phyloP scores from a whole-genome alignment of 1,139 yeast genomes.

The Hansenula lynferdii region DNA sequence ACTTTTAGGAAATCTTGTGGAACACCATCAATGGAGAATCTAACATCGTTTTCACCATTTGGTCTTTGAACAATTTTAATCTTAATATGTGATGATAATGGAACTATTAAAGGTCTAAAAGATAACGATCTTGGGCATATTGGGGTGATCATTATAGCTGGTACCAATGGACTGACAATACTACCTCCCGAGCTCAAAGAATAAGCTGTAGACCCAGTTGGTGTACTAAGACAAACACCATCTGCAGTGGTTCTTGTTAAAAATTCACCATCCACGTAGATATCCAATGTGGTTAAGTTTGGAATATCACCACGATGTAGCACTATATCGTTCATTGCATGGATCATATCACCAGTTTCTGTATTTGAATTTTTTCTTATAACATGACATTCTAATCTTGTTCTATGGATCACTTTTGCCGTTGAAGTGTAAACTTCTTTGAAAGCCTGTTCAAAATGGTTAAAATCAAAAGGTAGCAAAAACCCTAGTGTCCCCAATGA shows the following conservation, averaged over 20 bases:
- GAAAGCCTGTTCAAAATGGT: constrained; percentile 57
- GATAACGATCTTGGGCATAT: constrained; percentile 87
- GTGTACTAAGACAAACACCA: constrained; percentile 81
- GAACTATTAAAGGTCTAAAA: constrained; percentile 80
- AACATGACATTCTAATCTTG: constrained; percentile 73
- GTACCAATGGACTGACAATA: constrained; percentile 84
- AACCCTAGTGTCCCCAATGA: constrained; percentile 93
- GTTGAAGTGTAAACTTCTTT: constrained; percentile 59
- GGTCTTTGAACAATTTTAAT: constrained; percentile 47
- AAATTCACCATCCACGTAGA: constrained; percentile 74
- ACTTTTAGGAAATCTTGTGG: constrained; percentile 62
- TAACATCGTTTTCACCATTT: constrained; percentile 34
- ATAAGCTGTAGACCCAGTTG: constrained; percentile 95
- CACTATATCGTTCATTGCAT: constrained; percentile 90
- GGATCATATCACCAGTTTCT: constrained; percentile 29
- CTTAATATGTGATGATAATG: constrained; percentile 64
- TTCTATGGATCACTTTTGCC: constrained; percentile 68
- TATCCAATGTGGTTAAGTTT: constrained; percentile 76
- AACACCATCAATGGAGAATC: constrained; percentile 76
- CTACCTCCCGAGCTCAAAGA: constrained; percentile 89
- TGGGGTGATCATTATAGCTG: constrained; percentile 79
- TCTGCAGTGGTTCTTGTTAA: constrained; percentile 90
- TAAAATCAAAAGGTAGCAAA: constrained; percentile 78
- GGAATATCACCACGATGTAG: constrained; percentile 89
- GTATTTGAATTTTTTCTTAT: constrained; percentile 28